Percentiles rank a stretch among this genome's conserved stretches.
phyloP scores from a whole-genome alignment of 352 stramenopile genomes.

The Thalassiosira hispida region DNA sequence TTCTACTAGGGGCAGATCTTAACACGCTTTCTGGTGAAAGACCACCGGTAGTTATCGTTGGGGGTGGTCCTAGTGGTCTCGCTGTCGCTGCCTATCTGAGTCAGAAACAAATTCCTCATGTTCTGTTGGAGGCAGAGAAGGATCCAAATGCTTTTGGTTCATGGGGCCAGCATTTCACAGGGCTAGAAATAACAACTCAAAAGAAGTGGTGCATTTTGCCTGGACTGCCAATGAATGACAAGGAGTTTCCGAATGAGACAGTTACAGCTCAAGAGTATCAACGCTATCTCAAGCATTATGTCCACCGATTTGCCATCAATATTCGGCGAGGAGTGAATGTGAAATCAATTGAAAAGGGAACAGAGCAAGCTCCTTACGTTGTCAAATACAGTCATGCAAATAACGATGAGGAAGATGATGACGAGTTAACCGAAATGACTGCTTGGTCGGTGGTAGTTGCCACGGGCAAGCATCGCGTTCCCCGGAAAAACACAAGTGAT shows the following conservation, averaged over 20 bases:
- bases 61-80: conserved; percentile 49
- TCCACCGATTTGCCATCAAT: conserved; percentile 50
- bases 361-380: conserved; percentile 36
- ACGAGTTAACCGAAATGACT: conserved; percentile 16
- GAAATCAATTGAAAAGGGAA: conserved; percentile 47
- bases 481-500: conserved; percentile 47
- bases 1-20: conserved; percentile 1
- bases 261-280: conserved; percentile 57
- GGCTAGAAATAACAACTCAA: conserved; percentile 58
- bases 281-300: conserved; percentile 56
- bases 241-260: conserved; percentile 42
- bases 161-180: conserved; percentile 52
- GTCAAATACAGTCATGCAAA: conserved; percentile 32
- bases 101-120: conserved; percentile 43
- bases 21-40: background rate
- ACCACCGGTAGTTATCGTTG: conserved; percentile 51
- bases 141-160: conserved; percentile 54
- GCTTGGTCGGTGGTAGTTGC: conserved; percentile 54
- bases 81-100: conserved; percentile 46
- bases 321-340: conserved; percentile 53
- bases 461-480: conserved; percentile 56
- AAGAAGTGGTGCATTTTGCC: conserved; percentile 63
- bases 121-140: conserved; percentile 51
- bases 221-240: conserved; percentile 48
- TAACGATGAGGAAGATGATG: background rate